A percentile compares a stretch with the other conserved stretches of the same genome.
phyloP scores from a whole-genome alignment of 2,329 filamentous ascomycete genomes.

The Alternaria tenuissima region DNA sequence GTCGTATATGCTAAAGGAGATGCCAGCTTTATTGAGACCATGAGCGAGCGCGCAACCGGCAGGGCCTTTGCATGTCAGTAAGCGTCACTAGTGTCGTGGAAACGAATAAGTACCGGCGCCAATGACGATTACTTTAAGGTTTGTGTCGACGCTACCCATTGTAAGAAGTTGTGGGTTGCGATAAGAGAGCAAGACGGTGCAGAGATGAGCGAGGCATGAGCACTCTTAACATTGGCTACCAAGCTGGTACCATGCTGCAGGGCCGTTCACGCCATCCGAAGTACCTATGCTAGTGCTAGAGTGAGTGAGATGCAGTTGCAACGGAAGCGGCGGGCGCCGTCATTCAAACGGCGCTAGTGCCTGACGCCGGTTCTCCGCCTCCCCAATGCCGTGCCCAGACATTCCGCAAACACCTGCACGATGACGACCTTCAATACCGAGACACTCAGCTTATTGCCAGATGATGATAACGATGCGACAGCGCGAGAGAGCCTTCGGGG shows the following conservation, averaged over 20 bases:
- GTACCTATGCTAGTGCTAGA: background rate
- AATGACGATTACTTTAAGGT: constrained; percentile 35
- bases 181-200: background rate
- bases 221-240: background rate
- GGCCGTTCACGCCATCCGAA: background rate
- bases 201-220: background rate
- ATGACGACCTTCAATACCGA: background rate
- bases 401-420: background rate
- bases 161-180: background rate
- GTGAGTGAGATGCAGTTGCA: constrained; percentile 6
- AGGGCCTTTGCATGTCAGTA: constrained; percentile 41
- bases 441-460: background rate
- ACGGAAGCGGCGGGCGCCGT: constrained; percentile 13
- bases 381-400: constrained; percentile 5
- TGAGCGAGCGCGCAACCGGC: constrained; percentile 55
- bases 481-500: too few species aligned
- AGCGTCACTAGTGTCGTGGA: background rate
- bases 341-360: constrained; percentile 4
- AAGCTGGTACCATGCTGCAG: background rate
- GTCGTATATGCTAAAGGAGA: constrained; percentile 38
- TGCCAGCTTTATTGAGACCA: constrained; percentile 50
- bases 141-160: constrained; percentile 9
- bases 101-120: constrained; percentile 28
- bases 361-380: constrained; percentile 31
- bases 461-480: accelerated